Base-by-base conservation (phyloP, 495 filamentous ascomycete genomes). In the Penicillium turbatum region DNA sequence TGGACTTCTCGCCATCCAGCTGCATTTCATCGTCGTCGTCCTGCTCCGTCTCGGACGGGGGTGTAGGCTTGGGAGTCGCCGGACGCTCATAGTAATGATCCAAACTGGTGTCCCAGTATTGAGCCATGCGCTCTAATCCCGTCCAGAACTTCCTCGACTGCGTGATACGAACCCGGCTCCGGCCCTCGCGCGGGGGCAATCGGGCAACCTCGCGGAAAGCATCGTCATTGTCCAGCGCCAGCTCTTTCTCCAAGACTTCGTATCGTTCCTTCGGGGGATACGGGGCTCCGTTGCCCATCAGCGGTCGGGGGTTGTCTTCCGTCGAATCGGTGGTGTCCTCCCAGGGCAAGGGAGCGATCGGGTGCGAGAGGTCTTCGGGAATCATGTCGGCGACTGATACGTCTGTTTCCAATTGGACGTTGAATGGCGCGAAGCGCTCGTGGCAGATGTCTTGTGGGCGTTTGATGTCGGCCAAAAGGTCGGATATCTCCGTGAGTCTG, bases 141-240 rank as follows among this genome's bases (percentile, higher is more conserved):
- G 77, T 72, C 76, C 79, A 87, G 65, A 87, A 86, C 48, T 79
- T 80, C 51, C 82, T 72, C 42, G 82, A 75, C 48, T 84, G 78
- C 0, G 76, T 77, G 24, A 85, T 64, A 5, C 76, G 69, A 6
- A 78, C 71, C 15, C 74, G 65, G 39, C 65, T 57, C 2, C 70
- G 71, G 1, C 76, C 76, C 17, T 71, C 63, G 5, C 65, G 67
- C 12, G 69, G 70, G 1, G 69, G 63, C 19, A 74, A 60, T 4
- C 82, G 69, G 32, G 69, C 61, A 21, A 84, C 67, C 48, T 75
- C 76, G 5, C 77, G 63, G 57, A 81, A 87, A 1, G 74, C 78
- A 58, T 77, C 77, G 41, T 82, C 77, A 46, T 85, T 84, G n/a
- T 80, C 72, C 12, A 79, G 56, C 13, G 69, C 52, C 13, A 86